Percentiles rank a stretch among this genome's conserved stretches.
These are phyloP conservation scores for Gynostemma pentaphyllum DNA, from an alignment of 306 rosid genomes.

Conservation along the genomic window DNA sequence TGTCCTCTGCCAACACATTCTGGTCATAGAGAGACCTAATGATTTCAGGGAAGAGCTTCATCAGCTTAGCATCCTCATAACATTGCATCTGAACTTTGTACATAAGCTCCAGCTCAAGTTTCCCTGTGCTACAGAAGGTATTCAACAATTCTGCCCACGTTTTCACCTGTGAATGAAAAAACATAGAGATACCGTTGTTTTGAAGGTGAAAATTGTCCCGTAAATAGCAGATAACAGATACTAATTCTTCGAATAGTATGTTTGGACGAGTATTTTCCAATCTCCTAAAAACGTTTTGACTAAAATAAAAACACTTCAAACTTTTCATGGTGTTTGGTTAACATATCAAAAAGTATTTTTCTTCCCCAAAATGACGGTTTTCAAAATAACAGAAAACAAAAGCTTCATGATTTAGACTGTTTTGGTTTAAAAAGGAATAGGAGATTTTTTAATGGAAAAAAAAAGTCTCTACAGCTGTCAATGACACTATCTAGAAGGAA, in stretches of 20 bases:
- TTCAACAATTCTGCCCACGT: constrained; percentile 90
- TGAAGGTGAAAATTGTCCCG: no score
- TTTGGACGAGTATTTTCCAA: no score
- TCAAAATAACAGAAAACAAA: no score
- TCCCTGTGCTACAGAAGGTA: constrained; percentile 82
- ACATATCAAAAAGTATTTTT: no score
- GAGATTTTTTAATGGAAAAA: background rate
- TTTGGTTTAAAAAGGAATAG: background rate
- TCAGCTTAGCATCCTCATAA: constrained; percentile 98
- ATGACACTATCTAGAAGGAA: background rate
- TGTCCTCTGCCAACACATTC: constrained; percentile 96
- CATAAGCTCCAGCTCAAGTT: constrained; percentile 91
- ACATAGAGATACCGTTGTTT: no score
- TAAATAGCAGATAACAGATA: no score
- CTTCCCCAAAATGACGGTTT: no score
- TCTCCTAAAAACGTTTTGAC: no score
- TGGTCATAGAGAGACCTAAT: constrained; percentile 86
- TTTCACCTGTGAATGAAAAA: constrained; percentile 45
- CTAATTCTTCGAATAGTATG: no score
- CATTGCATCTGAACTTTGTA: constrained; percentile 99
- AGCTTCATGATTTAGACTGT: background rate
- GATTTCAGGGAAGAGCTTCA: constrained; percentile 93
- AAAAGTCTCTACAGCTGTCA: no score
- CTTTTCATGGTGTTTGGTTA: no score
- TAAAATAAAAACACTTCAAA: background rate